Conservation (phyloP, 495 filamentous ascomycete species). For the Neurospora sp. region DNA sequence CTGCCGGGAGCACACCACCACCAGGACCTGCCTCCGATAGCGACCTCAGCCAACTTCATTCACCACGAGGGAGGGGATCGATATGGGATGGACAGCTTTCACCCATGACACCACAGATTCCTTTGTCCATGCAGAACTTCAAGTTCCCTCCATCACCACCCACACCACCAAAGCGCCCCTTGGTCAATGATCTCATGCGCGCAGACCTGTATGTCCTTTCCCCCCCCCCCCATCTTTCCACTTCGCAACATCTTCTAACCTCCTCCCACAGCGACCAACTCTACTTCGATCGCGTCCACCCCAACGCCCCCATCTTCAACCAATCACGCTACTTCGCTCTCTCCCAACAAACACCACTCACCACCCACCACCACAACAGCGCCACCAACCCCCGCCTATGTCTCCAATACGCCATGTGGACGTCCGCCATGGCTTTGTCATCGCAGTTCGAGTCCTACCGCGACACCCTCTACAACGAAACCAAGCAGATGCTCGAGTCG, state of each 20-base stretch:
- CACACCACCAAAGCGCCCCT: conserved; percentile 9
- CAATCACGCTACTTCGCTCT: conserved; percentile 23
- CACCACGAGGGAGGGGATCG: conserved; percentile 8
- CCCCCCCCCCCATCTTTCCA: not conserved
- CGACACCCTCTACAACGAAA: conserved; percentile 38
- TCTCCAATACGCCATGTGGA: conserved; percentile 49
- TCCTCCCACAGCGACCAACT: conserved; percentile 35
- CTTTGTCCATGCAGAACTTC: conserved; percentile 14
- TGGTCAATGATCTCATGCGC: conserved; percentile 30
- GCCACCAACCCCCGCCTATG: conserved; percentile 25
- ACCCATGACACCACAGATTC: conserved; percentile 13
- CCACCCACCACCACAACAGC: not conserved
- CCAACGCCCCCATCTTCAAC: conserved; percentile 44
- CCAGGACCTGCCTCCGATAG: conserved; percentile 4
- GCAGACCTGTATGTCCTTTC: conserved; percentile 31
- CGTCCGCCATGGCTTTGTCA: conserved; percentile 40
- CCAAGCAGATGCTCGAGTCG: conserved; percentile 35
- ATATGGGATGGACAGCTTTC: conserved; percentile 13
- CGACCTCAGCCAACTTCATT: conserved; percentile 4
- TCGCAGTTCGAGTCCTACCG: conserved; percentile 40
- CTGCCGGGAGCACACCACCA: not conserved
- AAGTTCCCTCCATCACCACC: conserved; percentile 23
- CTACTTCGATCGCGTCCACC: conserved; percentile 50
- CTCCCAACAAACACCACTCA: conserved; percentile 4
- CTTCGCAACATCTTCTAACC: not conserved